Conservation (phyloP, 228 moss, liverwort and hornwort genomes). For the Sphagnum fallax region DNA sequence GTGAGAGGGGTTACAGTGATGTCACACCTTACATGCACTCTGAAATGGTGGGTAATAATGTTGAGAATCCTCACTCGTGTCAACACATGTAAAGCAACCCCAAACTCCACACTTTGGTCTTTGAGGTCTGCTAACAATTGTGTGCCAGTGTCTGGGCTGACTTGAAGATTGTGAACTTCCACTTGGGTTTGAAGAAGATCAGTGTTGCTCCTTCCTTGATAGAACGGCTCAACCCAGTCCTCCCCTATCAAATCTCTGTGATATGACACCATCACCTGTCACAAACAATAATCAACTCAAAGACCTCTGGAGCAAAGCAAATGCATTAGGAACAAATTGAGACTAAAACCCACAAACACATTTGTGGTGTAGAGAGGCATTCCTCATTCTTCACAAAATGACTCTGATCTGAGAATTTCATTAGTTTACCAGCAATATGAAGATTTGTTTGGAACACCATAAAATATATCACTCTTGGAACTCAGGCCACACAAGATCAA, state of each 20-base stretch:
- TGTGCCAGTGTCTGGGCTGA: neutral
- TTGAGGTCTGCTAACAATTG: slow-evolving; percentile 2
- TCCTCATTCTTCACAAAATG: too few relatives aligned
- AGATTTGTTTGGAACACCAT: too few relatives aligned
- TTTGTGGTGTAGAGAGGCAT: too few relatives aligned
- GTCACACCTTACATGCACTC: slow-evolving; percentile 3
- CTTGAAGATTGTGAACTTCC: slow-evolving; percentile 5
- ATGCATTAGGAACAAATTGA: too few relatives aligned
- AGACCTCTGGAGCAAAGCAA: too few relatives aligned
- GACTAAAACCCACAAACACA: too few relatives aligned
- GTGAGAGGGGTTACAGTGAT: slow-evolving; percentile 1
- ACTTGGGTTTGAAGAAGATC: slow-evolving; percentile 7
- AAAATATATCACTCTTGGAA: too few relatives aligned
- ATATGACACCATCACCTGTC: slow-evolving; percentile 9
- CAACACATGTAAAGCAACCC: slow-evolving; percentile 1
- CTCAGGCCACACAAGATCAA: too few relatives aligned
- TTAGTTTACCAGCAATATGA: too few relatives aligned
- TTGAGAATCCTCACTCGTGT: slow-evolving; percentile 2
- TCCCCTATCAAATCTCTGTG: slow-evolving; percentile 7
- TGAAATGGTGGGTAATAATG: slow-evolving; percentile 11
- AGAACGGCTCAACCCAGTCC: slow-evolving; percentile 7
- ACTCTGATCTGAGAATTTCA: too few relatives aligned
- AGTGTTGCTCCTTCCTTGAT: slow-evolving; percentile 2
- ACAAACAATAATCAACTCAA: neutral
- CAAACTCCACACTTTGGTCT: slow-evolving; percentile 2